Evolutionary conservation across 768 basidiomycete species (phyloP), one percentile per base, ranked within the genome.

Genomic region (Leccinum pellstonianum): DNA sequence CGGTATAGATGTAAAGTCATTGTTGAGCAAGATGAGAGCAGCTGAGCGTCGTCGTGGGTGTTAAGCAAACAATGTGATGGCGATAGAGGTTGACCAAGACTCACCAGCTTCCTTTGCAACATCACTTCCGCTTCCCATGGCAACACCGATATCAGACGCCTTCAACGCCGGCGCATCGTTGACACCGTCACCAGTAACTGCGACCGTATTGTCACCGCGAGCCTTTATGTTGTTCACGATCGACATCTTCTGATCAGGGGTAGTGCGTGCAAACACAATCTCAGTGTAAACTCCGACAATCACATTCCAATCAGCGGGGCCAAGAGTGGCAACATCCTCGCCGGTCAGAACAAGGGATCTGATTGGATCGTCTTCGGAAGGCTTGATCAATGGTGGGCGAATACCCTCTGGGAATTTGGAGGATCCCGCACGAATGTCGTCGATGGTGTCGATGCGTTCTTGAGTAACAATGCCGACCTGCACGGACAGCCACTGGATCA

Each of bases 1-100:
- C 4, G 79, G 79, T 62, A 87, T 85, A 9, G 83, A 83, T 5
- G 81, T 75, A 62, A 86, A 83, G 70, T 84, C 80, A 58, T 84
- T 83, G 66, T 85, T 81, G 52, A 83, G 77, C 49, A 86, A 73
- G 17, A 85, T 80, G 53, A 85, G 74, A 29, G 73, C 73, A 65
- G 77, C 77, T 77, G 21, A 21, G 9, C 29, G 29, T 54, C 23
- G 12, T 48, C 21, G 2, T 35, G 41, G 5, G 31, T 3, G 29
- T 63, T 35, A 25, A 27, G 19, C 2, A 8, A 54, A 37, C 21
- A 9, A 37, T n/a, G 7, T 3, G 2, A 51, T 12, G 25, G 31
- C 31, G 15, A 29, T 2, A 31, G n/a, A 54, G 14, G 4, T 19
- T 1, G 1, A 5, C 33, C 4, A 12, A 46, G 53, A 67, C 73